These are phyloP conservation scores for Royoungia palumana DNA, from an alignment of 768 basidiomycete genomes.

Conservation along the genomic window DNA sequence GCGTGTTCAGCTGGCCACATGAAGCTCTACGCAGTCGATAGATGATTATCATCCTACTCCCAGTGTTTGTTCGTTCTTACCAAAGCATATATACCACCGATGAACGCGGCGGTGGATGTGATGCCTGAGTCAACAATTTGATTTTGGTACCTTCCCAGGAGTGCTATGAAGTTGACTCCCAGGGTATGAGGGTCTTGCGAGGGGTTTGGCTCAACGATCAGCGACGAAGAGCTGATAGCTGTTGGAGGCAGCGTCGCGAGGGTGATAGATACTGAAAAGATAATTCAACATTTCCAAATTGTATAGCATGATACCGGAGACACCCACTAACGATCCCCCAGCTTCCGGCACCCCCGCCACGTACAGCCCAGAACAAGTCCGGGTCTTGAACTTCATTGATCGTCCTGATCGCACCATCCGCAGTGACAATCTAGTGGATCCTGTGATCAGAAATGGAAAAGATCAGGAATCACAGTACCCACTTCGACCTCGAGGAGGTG, in stretches of 20 bases:
- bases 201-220: slow-evolving; percentile 9
- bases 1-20: slow-evolving; percentile 9
- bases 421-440: slow-evolving; percentile 33
- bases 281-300: too few species aligned
- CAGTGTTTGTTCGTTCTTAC: too few species aligned
- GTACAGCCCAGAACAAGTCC: slow-evolving; percentile 54
- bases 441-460: neutral
- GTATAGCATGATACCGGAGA: neutral
- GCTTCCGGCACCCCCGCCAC: slow-evolving; percentile 52
- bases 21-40: neutral
- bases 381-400: slow-evolving; percentile 41
- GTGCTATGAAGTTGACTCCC: slow-evolving; percentile 17
- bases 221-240: slow-evolving; percentile 10
- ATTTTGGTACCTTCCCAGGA: slow-evolving; percentile 21
- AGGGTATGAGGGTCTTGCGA: slow-evolving; percentile 10
- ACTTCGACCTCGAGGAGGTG: slow-evolving; percentile 43
- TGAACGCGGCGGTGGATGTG: neutral
- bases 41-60: too few species aligned
- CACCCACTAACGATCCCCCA: slow-evolving; percentile 42
- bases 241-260: slow-evolving; percentile 9
- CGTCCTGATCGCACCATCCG: slow-evolving; percentile 36
- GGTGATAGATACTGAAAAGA: slow-evolving; percentile 16
- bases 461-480: neutral
- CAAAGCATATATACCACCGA: neutral
- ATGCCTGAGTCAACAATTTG: slow-evolving; percentile 13